A percentile compares a stretch with the other conserved stretches of the same genome.
phyloP scores from a whole-genome alignment of 495 filamentous ascomycete genomes.

The Terfezia boudieri region DNA sequence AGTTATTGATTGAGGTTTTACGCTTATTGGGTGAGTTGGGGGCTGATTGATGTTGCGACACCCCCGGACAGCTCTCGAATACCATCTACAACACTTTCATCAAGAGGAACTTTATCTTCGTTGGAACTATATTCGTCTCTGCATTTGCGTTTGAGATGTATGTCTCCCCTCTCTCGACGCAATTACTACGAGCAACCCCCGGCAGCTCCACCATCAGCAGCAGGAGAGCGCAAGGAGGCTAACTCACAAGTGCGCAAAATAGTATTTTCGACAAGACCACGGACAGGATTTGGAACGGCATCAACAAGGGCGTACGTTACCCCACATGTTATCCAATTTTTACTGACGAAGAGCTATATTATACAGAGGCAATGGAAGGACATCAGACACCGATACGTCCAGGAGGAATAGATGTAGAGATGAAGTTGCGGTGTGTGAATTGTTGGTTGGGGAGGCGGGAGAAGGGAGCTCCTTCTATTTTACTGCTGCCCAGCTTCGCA shows the following conservation, averaged over 20 bases:
- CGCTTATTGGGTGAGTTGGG: too few species aligned
- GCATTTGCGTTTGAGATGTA: slow-evolving; percentile 94
- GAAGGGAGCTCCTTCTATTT: too few species aligned
- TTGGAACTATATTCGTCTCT: slow-evolving; percentile 59
- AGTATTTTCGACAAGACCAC: slow-evolving; percentile 58
- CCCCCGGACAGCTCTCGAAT: slow-evolving; percentile 7
- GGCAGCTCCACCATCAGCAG: too few species aligned
- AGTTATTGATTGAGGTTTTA: too few species aligned
- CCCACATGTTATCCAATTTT: too few species aligned
- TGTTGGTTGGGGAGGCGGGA: too few species aligned
- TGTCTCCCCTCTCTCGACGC: slow-evolving; percentile 14
- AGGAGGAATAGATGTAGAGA: slow-evolving; percentile 32
- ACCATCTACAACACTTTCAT: slow-evolving; percentile 45
- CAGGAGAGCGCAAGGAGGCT: too few species aligned
- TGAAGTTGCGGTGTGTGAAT: too few species aligned
- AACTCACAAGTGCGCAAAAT: slow-evolving; percentile 1
- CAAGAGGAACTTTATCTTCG: slow-evolving; percentile 63
- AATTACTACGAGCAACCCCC: too few species aligned
- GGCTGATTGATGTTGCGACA: too few species aligned
- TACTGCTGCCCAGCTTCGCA: too few species aligned
- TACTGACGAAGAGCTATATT: not conserved
- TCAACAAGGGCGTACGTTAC: slow-evolving; percentile 67
- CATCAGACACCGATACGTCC: slow-evolving; percentile 69
- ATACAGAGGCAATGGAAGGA: slow-evolving; percentile 97
- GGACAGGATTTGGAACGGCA: slow-evolving; percentile 66